Base-by-base conservation (phyloP, 805 yeast genomes). In the Saturnispora diversa region DNA sequence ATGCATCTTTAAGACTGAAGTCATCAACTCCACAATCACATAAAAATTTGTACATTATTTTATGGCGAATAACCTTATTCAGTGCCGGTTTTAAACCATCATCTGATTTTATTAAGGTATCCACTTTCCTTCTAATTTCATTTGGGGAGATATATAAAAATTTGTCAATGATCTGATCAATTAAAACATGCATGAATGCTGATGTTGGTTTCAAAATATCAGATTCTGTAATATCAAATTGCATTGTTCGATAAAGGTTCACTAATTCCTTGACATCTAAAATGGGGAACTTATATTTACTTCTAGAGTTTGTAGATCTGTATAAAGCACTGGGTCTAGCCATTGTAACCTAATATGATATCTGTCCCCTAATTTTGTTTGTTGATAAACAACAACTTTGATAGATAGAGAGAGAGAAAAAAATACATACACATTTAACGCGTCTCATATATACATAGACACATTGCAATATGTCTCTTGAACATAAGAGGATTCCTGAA, bases 1-100 rank as follows among this genome's bases (percentile, higher is more conserved):
- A 66, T 23, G 87, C 64, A 61, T 87, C 96, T 62, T 74, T 67
- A 37, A 86, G 65, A 31, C 77, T 72, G 53, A 86, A 83, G 58
- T 87, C 95, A 43, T 74, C 68, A 2, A 87, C 73, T 0, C 95
- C 95, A 54, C 90, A 79, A 43, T 72, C 78, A 33, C 69, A 68
- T 48, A 84, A 67, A 56, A 84, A 82, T 52, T 68, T 70, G 55
- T 68, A 70, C 48, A 83, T 70, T 5, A 75, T 74, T 39, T 77
- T 62, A 44, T 78, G 83, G 20, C 81, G 60, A 2, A 75, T 74
- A 15, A 82, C 62, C 10, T 77, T 59, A 41, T 64, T 63, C 50
- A 78, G 54, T 5, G 79, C 63, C 24, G 67, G 64, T 29, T 47
- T 50, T n/a, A 55, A 24, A 13, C 44, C 45, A 17, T 25, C 28